These are phyloP conservation scores for Candida frijolesensis DNA, from an alignment of 1,139 yeast genomes.

Conservation along the genomic window DNA sequence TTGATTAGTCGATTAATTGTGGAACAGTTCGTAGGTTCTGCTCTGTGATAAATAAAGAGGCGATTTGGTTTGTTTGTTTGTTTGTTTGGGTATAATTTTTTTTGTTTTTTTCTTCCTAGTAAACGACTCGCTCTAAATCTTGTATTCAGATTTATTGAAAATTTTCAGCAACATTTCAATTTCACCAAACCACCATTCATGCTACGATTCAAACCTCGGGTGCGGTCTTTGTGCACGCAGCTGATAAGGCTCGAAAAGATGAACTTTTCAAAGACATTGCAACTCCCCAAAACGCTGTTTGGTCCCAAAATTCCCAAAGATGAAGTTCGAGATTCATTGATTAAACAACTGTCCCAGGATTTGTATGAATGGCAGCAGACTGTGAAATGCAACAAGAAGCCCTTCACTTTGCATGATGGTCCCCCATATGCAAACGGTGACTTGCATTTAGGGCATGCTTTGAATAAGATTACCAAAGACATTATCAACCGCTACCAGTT, in stretches of 20 bases:
- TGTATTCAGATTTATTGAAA: neutral
- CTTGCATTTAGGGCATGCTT: conserved; percentile 89
- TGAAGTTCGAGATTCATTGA: conserved; percentile 26
- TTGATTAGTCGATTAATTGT: neutral
- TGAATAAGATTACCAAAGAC: conserved; percentile 88
- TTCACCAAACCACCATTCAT: neutral
- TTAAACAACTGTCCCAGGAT: conserved; percentile 29
- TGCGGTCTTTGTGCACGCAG: conserved; percentile 8
- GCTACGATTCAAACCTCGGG: conserved; percentile 10
- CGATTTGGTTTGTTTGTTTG: neutral
- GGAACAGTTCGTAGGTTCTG: neutral
- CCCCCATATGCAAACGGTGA: conserved; percentile 99
- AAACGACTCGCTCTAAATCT: neutral
- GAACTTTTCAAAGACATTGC: conserved; percentile 36
- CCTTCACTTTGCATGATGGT: conserved; percentile 85
- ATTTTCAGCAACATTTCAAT: neutral
- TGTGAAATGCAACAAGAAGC: conserved; percentile 13
- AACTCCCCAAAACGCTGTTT: conserved; percentile 43
- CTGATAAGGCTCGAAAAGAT: conserved; percentile 8
- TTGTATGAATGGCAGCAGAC: conserved; percentile 39
- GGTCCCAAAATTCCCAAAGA: conserved; percentile 45
- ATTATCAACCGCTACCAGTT: conserved; percentile 75
- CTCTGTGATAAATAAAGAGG: neutral
- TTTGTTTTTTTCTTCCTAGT: neutral
- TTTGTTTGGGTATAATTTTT: neutral